Base-by-base conservation (phyloP, 148 eudicot genomes). In the Camellia sinensis region DNA sequence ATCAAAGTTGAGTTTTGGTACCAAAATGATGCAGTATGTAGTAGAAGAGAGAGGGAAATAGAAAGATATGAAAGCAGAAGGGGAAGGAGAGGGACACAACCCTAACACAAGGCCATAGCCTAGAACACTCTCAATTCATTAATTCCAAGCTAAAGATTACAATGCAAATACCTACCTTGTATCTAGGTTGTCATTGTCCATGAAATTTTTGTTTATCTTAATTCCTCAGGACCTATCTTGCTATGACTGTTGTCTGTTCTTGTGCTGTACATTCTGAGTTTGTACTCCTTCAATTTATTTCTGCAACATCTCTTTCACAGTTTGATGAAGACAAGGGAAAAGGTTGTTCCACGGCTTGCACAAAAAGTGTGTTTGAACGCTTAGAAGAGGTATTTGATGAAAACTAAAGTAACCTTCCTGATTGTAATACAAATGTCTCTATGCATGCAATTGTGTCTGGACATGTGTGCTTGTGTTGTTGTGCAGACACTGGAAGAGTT, bases 311-410 rank as follows among this genome's bases (percentile, higher is more conserved):
- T 78, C n/a, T 64, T 76, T 79, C 67, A 80, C 89, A 97, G 99
- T 50, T 67, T 88, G 95, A 91, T 71, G 93, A 85, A 76, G 98
- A 90, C 48, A 97, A 91, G 78, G 91, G 90, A 71, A 90, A 90
- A 81, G 73, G 83, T 67, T 81, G 87, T 80, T 67, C 87, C 80
- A 73, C 81, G 77, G 52, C 89, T 57, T 81, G 80, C 83, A 87
- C 74, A 45, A 92, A 89, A 85, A 92, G 89, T 84, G 89, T 94
- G 9, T 81, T 84, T 66, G 92, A 94, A 83, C 88, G 89, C 15
- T 72, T 94, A 60, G 92, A 84, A 84, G 93, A 94, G 98, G 98
- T 92, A 88, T 64, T 29, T n/a, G 54, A 63, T 8, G 80, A 67
- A 19, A 7, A 67, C 52, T 59, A 10, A 57, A 19, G 6, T 13